Conservation (phyloP, 768 basidiomycete species). For the Galerina sulciceps region DNA sequence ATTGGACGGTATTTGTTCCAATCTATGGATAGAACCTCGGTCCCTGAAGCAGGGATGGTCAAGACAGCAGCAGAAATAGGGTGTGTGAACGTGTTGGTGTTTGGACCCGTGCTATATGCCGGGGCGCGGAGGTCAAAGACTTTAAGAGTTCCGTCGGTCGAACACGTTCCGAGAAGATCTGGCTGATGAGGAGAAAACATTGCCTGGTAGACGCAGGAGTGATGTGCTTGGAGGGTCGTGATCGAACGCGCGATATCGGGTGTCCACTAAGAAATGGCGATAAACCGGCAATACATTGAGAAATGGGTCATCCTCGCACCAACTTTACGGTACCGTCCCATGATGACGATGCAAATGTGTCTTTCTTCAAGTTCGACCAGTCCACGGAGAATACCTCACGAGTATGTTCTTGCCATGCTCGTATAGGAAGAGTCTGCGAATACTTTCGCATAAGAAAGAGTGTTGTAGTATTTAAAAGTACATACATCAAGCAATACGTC, state of each 20-base stretch:
- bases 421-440: slow-evolving; percentile 82
- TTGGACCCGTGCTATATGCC: slow-evolving; percentile 55
- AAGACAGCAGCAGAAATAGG: slow-evolving; percentile 74
- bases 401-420: slow-evolving; percentile 93
- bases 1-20: slow-evolving; percentile 94
- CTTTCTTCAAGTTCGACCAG: slow-evolving; percentile 94
- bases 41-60: slow-evolving; percentile 77
- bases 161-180: slow-evolving; percentile 71
- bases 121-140: slow-evolving; percentile 70
- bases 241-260: slow-evolving; percentile 82
- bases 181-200: slow-evolving; percentile 93
- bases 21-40: slow-evolving; percentile 81
- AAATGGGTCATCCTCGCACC: slow-evolving; percentile 47
- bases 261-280: slow-evolving; percentile 66
- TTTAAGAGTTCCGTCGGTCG: slow-evolving; percentile 46
- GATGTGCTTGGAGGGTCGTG: slow-evolving; percentile 81
- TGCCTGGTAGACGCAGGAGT: slow-evolving; percentile 86
- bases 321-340: slow-evolving; percentile 94
- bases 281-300: slow-evolving; percentile 7
- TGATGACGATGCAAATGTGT: slow-evolving; percentile 82
- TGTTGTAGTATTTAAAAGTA: slow-evolving; percentile 91
- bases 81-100: slow-evolving; percentile 61
- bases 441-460: slow-evolving; percentile 39
- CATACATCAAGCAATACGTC: slow-evolving; percentile 87
- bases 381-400: slow-evolving; percentile 93